Evolutionary conservation across 352 stramenopile genomes (phyloP), one percentile per base, ranked within the genome.

Genomic region (Globisporangium apiculatum): DNA sequence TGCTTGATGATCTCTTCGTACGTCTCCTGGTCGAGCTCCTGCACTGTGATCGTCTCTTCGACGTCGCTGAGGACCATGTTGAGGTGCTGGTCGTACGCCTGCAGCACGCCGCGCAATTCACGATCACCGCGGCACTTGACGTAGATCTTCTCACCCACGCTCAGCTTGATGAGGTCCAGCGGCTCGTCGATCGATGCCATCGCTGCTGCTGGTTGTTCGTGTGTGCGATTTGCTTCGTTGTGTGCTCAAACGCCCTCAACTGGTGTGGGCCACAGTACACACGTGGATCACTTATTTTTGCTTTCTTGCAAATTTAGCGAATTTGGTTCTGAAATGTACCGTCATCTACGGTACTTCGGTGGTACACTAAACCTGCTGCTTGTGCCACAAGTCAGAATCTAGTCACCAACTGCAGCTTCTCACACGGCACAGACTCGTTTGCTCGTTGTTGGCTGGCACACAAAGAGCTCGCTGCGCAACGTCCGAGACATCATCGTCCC

Each of bases 31-130:
- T 99, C 97, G 53, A 98, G 79, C 71, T 99, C 96, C 60, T 96
- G 86, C 40, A 83, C 95, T 12, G 94, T 98, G 46, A 99, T 97
- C 24, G 96, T 99, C 81, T 99, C 97, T 71, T 99, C 97, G 15
- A 99, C 97, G 62, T 99, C 96, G 59, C 95, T 96, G 31, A 99
- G 73, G 54, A 99, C 96, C 88, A 99, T 97, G 75, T 99, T 99
- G 40, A 99, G 76, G 75, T 99, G 97, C 71, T 99, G 95, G 73
- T 99, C 97, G 71, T 98, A 99, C 1, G 96, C 97, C 76, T 98
- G 96, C 49, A 99, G 78, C 72, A 97, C 96, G 38, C 97, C 97
- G 47, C 97, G 84, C 40, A 99, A 83, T 79, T 99, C 97, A 38
- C 97, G 78, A 53, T 99, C 94, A 35, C 96, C 96, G 48, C 96